Evolutionary conservation across 768 basidiomycete species (phyloP), one percentile per base, ranked within the genome.

Genomic region (Clitopilus hobsonii): DNA sequence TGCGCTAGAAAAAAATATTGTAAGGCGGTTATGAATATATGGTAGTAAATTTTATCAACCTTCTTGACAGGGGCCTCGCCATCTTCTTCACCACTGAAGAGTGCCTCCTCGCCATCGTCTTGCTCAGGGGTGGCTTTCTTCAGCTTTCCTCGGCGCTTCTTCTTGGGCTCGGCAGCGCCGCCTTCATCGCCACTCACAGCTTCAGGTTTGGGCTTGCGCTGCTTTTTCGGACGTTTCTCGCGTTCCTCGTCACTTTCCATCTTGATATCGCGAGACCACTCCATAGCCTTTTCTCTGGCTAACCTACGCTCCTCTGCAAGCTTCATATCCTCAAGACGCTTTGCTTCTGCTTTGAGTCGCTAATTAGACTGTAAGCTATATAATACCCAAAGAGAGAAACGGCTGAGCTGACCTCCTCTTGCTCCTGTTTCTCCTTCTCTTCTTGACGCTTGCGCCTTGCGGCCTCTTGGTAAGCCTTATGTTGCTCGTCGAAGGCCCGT

Each of bases 211-310:
- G 80, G 78, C 66, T 74, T 83, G 57, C 72, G 76, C 1, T 74
- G 60, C 59, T 85, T 85, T 64, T 82, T 83, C 4, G 75, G 70
- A 58, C 78, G 82, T 50, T 78, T 77, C 66, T 91, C 91, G 49
- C 82, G 81, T 61, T 94, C 92, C 56, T 94, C 92, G 36, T 91
- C 88, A 62, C 88, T 86, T 27, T 80, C 86, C 70, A 84, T 79
- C 58, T 80, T 79, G 11, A 82, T 80, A 54, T 88, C 84, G 38
- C 81, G 70, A 18, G 85, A 85, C 89, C 89, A 93, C 67, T 85
- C 82, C 65, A 83, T 78, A 0, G 89, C 89, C 63, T 92, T 84
- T 66, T 92, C 93, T 10, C 89, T 75, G 24, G 88, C 89, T 49
- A 79, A 63, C 26, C 85, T 79, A 5, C 94, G 85, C 63, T 89